These are phyloP conservation scores for Oropetium thomaeum DNA, from an alignment of 176 grass and related monocot species.

Conservation along the genomic window DNA sequence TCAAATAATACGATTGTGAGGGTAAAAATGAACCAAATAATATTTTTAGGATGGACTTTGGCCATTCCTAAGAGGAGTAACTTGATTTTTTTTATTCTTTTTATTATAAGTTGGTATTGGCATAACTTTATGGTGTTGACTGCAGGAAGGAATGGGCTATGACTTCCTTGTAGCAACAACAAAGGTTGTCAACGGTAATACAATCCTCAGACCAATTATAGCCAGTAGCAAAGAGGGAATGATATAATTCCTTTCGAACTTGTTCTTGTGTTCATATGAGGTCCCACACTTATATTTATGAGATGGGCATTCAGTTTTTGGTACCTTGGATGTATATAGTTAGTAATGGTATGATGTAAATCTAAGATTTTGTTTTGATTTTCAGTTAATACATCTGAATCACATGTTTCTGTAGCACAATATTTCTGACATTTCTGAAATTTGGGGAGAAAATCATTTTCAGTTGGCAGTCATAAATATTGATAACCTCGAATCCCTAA, in stretches of 20 bases:
- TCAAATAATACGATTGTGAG: no score
- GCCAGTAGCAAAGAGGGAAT: constrained; percentile 47
- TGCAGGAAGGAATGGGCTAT: constrained; percentile 87
- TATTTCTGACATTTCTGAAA: not conserved
- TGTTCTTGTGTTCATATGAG: not conserved
- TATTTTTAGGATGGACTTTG: no score
- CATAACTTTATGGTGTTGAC: not conserved
- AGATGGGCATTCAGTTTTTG: not conserved
- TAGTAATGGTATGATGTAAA: not conserved
- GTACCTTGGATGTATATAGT: not conserved
- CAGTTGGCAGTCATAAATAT: no score
- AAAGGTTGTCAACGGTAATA: constrained; percentile 81
- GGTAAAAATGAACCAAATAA: no score
- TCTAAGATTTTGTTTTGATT: not conserved
- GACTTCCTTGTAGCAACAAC: constrained; percentile 88
- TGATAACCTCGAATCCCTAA: no score
- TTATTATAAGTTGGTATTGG: not conserved
- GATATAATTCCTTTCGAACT: constrained; percentile 24
- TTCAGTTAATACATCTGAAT: not conserved
- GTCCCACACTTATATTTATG: not conserved
- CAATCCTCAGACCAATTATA: constrained; percentile 73
- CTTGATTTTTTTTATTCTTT: no score
- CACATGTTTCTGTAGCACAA: not conserved
- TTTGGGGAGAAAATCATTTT: no score
- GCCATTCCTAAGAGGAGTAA: no score